Evolutionary conservation across 106 monocot species (phyloP).

Genomic region (Apostasia ramifera): DNA sequence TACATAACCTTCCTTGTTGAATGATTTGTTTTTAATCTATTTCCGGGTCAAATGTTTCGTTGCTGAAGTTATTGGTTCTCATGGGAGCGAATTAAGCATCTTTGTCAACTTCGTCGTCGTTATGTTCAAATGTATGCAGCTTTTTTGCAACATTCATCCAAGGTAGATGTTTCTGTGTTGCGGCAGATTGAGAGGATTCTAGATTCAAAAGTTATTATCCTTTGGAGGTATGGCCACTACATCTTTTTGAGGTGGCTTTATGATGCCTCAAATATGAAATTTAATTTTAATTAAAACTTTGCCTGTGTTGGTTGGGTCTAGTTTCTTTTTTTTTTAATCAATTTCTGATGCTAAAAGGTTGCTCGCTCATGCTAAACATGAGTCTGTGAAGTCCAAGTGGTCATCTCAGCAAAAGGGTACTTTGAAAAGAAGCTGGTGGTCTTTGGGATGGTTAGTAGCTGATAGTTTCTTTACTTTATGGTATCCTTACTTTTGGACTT

Average conservation of each 20-base stretch:
- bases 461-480: not conserved
- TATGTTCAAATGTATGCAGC: constrained; percentile 84
- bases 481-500: not conserved
- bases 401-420: constrained; percentile 46
- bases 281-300: not conserved
- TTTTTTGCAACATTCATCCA: constrained; percentile 41
- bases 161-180: constrained; percentile 46
- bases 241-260: not conserved
- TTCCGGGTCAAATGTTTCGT: not conserved
- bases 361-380: constrained; percentile 93
- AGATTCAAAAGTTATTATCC: constrained; percentile 81
- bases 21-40: not conserved
- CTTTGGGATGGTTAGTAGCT: constrained; percentile 77
- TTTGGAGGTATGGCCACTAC: constrained; percentile 63
- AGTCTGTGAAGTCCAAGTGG: constrained; percentile 80
- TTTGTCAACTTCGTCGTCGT: constrained; percentile 82
- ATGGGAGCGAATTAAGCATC: constrained; percentile 92
- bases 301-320: not conserved
- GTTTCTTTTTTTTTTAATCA: constrained; percentile 1
- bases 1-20: not conserved
- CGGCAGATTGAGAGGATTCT: constrained; percentile 86
- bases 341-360: constrained; percentile 37
- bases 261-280: not conserved
- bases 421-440: constrained; percentile 75
- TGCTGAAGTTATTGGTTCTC: constrained; percentile 67